A percentile compares a stretch with the other conserved stretches of the same genome.
Conservation (phyloP, 441 rosid genomes). For the Corymbia citriodora region DNA sequence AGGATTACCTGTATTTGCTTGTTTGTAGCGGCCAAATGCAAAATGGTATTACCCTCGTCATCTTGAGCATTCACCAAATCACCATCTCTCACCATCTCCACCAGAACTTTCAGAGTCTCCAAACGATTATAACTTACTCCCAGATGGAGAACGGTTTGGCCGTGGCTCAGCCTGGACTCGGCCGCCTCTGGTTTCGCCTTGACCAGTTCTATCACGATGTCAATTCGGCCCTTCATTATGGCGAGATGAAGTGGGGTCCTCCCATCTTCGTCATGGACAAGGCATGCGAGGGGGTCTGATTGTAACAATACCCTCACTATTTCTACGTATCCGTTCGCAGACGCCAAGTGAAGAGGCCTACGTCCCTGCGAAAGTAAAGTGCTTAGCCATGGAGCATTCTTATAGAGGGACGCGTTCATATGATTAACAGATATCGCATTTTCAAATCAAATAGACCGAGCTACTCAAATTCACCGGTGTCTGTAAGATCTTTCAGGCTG, state of each 20-base stretch:
- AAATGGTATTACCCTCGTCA: neutral
- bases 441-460: too few relatives aligned
- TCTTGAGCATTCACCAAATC: neutral
- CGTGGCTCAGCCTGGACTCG: too few relatives aligned
- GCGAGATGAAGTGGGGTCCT: too few relatives aligned
- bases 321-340: neutral
- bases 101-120: too few relatives aligned
- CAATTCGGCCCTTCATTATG: too few relatives aligned
- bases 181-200: too few relatives aligned
- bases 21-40: neutral
- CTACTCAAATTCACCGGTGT: too few relatives aligned
- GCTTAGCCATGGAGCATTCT: neutral
- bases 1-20: neutral
- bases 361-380: neutral
- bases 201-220: too few relatives aligned
- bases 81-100: too few relatives aligned
- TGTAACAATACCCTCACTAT: neutral
- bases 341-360: neutral
- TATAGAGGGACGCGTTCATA: neutral
- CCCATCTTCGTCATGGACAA: neutral
- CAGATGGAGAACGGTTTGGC: too few relatives aligned
- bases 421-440: neutral
- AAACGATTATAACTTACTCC: too few relatives aligned
- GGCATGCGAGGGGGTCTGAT: neutral
- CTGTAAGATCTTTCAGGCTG: too few relatives aligned